Conservation (phyloP, 1,139 yeast species). For the Geotrichum aggregatum region DNA sequence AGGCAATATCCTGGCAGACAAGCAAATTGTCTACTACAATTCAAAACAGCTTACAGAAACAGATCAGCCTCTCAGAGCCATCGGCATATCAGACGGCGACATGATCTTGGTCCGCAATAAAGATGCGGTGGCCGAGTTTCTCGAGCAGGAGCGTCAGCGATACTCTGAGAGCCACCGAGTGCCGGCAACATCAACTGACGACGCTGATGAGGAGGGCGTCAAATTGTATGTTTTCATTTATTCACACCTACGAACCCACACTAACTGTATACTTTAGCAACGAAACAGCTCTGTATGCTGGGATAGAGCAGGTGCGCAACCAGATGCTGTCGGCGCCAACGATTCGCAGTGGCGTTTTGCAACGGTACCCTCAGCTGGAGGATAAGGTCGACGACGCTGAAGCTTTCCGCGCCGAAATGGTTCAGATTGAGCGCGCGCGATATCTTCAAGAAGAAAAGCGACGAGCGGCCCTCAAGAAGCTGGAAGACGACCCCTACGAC, state of each 20-base stretch:
- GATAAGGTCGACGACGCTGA: slow-evolving; percentile 49
- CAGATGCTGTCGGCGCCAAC: slow-evolving; percentile 37
- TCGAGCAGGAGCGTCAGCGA: slow-evolving; percentile 14
- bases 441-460: slow-evolving; percentile 36
- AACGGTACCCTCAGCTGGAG: slow-evolving; percentile 39
- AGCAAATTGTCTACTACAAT: slow-evolving; percentile 50
- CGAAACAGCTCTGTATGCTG: slow-evolving; percentile 24
- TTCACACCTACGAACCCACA: not conserved
- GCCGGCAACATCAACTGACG: not conserved
- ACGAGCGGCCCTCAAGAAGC: slow-evolving; percentile 49
- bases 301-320: slow-evolving; percentile 39
- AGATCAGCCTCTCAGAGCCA: slow-evolving; percentile 43
- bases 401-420: slow-evolving; percentile 49
- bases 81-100: slow-evolving; percentile 55
- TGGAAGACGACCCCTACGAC: slow-evolving; percentile 64
- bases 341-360: slow-evolving; percentile 35
- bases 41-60: slow-evolving; percentile 40
- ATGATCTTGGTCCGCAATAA: slow-evolving; percentile 44
- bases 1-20: slow-evolving; percentile 48
- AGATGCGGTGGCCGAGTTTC: slow-evolving; percentile 9
- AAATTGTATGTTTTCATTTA: slow-evolving; percentile 2
- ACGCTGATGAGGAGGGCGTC: slow-evolving; percentile 8
- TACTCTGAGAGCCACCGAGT: slow-evolving; percentile 24
- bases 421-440: slow-evolving; percentile 38
- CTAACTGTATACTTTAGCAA: not conserved